These are phyloP conservation scores for Nannochloris sp. DNA, from an alignment of 139 green algal genomes.

Conservation along the genomic window DNA sequence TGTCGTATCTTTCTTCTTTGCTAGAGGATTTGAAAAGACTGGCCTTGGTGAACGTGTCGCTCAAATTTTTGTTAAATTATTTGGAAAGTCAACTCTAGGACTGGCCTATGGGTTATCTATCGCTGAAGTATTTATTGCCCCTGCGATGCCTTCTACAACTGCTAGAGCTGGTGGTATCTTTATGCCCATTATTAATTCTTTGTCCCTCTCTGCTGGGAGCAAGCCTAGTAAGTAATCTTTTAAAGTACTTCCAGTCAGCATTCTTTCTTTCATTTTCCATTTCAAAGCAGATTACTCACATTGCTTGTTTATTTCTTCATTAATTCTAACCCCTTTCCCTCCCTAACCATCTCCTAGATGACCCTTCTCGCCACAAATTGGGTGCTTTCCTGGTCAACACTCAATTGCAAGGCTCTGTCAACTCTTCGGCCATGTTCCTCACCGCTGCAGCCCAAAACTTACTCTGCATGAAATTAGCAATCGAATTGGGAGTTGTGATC, in stretches of 20 bases:
- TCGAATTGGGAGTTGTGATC: conserved; percentile 77
- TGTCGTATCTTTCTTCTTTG: conserved; percentile 99
- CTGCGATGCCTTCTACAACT: conserved; percentile 94
- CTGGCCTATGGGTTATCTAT: conserved; percentile 82
- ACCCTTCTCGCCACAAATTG: conserved; percentile 58
- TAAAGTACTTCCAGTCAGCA: too few species aligned
- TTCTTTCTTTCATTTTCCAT: too few species aligned
- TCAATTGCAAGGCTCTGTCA: conserved; percentile 79
- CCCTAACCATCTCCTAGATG: conserved; percentile 21
- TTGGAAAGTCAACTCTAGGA: conserved; percentile 86
- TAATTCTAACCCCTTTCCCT: background rate
- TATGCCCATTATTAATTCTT: conserved; percentile 93
- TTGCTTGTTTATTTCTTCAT: background rate
- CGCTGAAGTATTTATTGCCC: conserved; percentile 73
- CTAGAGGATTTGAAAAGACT: conserved; percentile 90
- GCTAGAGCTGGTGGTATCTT: conserved; percentile 91
- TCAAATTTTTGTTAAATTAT: conserved; percentile 71
- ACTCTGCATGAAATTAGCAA: conserved; percentile 93
- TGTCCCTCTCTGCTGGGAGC: conserved; percentile 45
- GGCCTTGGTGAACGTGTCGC: conserved; percentile 93
- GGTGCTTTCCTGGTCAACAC: conserved; percentile 83
- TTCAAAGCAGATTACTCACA: too few species aligned
- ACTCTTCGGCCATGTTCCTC: conserved; percentile 78
- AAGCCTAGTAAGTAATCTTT: conserved; percentile 43
- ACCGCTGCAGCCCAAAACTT: conserved; percentile 86